Evolutionary conservation across 169 alveolate genomes (phyloP).

Genomic region (Plasmodium vivax): DNA sequence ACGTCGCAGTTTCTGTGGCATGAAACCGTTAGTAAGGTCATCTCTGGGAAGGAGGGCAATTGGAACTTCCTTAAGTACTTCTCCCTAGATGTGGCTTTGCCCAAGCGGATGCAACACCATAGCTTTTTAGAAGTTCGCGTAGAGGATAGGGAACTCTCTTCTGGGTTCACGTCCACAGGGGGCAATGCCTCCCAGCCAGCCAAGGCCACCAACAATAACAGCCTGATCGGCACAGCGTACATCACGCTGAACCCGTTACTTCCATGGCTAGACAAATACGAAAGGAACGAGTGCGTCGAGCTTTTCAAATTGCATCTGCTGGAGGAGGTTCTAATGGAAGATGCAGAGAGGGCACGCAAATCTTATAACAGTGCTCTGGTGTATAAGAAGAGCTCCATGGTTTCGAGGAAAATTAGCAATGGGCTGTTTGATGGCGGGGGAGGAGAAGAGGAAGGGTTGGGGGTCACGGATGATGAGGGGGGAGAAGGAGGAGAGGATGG

Average conservation of each 20-base stretch:
- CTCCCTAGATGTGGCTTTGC: conserved; percentile 81
- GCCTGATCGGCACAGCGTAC: conserved; percentile 84
- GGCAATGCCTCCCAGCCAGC: conserved; percentile 1
- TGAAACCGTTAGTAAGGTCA: conserved; percentile 82
- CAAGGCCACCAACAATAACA: conserved; percentile 54
- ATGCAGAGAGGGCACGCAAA: conserved; percentile 80
- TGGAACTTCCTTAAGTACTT: conserved; percentile 81
- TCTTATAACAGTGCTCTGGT: conserved; percentile 42
- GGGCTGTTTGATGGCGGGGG: conserved; percentile 16
- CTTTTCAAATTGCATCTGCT: conserved; percentile 82
- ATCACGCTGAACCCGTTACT: conserved; percentile 85
- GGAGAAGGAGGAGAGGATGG: conserved; percentile 11
- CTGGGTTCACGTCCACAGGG: conserved; percentile 13
- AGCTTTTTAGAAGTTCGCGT: conserved; percentile 83
- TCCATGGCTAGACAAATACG: conserved; percentile 87
- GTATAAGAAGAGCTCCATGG: conserved; percentile 60
- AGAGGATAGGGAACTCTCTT: conserved; percentile 55
- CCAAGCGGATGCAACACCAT: conserved; percentile 90
- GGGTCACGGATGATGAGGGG: conserved; percentile 10
- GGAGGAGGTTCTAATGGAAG: conserved; percentile 85
- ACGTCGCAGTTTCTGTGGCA: conserved; percentile 86
- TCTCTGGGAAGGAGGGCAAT: conserved; percentile 80
- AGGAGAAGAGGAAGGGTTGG: neutral
- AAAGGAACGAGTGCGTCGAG: conserved; percentile 80
- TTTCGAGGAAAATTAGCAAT: conserved; percentile 39